These are phyloP conservation scores for Lactuca sativa DNA, from an alignment of 129 eudicot species.

Conservation along the genomic window DNA sequence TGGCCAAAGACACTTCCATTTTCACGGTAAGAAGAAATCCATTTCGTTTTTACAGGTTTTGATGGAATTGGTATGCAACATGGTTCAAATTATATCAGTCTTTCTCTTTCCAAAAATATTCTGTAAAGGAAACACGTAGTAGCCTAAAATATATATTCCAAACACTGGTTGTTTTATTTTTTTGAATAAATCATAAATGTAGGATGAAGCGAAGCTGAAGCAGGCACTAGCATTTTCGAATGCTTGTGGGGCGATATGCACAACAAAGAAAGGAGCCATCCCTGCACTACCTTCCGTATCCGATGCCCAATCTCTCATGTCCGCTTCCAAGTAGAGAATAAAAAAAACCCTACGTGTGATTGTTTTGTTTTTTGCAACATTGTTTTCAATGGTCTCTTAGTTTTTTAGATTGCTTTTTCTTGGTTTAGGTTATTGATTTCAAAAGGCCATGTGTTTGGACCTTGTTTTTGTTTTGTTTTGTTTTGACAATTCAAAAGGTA, in stretches of 20 bases:
- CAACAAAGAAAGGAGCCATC: conserved; percentile 71
- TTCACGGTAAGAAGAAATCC: conserved; percentile 36
- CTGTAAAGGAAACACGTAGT: no score
- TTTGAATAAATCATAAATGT: neutral
- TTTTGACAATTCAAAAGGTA: conserved; percentile 6
- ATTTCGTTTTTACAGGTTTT: neutral
- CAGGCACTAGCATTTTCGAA: conserved; percentile 54
- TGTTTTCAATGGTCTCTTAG: neutral
- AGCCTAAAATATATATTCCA: no score
- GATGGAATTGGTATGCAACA: no score
- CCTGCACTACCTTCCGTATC: conserved; percentile 59
- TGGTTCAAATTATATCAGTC: no score
- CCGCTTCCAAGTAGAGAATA: conserved; percentile 28
- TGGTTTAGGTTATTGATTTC: conserved; percentile 3
- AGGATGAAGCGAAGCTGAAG: conserved; percentile 61
- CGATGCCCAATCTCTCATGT: conserved; percentile 53
- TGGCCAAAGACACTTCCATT: conserved; percentile 48
- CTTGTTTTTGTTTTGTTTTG: conserved; percentile 12
- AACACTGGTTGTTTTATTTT: no score
- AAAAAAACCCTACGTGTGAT: neutral
- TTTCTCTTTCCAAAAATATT: no score
- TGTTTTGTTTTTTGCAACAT: neutral
- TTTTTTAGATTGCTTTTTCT: neutral
- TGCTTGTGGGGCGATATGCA: conserved; percentile 70
- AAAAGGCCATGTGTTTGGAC: conserved; percentile 3